Evolutionary conservation across 1,284 basidiomycete genomes (phyloP).

Genomic region (Puccinia horiana): DNA sequence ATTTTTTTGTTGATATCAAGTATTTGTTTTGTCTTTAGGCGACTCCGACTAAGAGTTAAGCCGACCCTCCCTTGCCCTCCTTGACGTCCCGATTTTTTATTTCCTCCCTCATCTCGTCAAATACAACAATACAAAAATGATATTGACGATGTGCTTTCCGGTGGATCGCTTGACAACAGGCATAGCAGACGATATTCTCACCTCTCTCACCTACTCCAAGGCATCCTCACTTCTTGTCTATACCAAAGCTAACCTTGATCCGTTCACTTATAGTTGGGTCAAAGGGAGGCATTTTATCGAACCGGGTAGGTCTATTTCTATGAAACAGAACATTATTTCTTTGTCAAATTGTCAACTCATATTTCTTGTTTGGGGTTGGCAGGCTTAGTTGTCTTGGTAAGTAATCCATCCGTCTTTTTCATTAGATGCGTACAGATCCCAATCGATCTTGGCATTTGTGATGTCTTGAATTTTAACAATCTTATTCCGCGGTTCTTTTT

Average conservation of each 20-base stretch:
- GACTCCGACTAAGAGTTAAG: constrained; percentile 44
- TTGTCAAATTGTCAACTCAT: not conserved
- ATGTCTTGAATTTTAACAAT: too few species aligned
- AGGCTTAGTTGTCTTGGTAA: constrained; percentile 41
- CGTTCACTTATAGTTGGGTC: constrained; percentile 39
- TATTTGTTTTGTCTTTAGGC: constrained; percentile 3
- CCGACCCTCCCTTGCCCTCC: not conserved
- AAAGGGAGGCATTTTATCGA: constrained; percentile 28
- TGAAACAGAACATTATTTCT: not conserved
- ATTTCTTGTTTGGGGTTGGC: not conserved
- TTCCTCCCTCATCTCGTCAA: not conserved
- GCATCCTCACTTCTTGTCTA: constrained; percentile 38
- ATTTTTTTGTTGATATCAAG: not conserved
- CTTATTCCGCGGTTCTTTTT: too few species aligned
- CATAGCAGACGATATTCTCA: constrained; percentile 38
- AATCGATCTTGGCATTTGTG: not conserved
- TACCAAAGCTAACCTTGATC: constrained; percentile 40
- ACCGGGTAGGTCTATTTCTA: constrained; percentile 9
- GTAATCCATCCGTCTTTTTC: not conserved
- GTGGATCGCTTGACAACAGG: not conserved
- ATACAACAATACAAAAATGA: not conserved
- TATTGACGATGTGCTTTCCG: not conserved
- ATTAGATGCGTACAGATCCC: not conserved
- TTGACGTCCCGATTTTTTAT: not conserved
- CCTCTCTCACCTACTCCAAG: constrained; percentile 40